These are phyloP conservation scores for Epicoccum sorghinum DNA, from an alignment of 2,329 filamentous ascomycete species.

Conservation along the genomic window DNA sequence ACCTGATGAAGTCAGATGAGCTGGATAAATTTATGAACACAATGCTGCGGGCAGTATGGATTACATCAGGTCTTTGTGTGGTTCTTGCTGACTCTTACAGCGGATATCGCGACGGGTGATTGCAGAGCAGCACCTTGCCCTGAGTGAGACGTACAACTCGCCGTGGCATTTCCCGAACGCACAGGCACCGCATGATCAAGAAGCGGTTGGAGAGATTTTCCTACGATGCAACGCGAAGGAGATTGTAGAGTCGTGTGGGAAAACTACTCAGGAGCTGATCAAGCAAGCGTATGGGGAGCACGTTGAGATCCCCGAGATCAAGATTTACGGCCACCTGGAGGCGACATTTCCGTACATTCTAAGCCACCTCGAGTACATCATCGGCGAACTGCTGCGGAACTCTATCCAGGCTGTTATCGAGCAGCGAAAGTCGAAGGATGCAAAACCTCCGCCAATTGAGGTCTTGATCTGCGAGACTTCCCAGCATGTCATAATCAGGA, in stretches of 20 bases:
- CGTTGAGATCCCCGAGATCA: slow-evolving; percentile 77
- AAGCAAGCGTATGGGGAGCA: slow-evolving; percentile 75
- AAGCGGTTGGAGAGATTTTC: slow-evolving; percentile 96
- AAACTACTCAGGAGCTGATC: slow-evolving; percentile 75
- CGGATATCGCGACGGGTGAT: slow-evolving; percentile 95
- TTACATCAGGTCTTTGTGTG: too few relatives aligned
- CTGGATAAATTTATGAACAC: slow-evolving; percentile 97
- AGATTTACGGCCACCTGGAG: slow-evolving; percentile 80
- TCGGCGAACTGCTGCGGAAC: slow-evolving; percentile 93
- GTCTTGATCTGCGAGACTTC: slow-evolving; percentile 92
- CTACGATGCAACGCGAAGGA: slow-evolving; percentile 90
- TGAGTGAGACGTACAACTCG: slow-evolving; percentile 92
- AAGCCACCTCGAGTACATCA: slow-evolving; percentile 94
- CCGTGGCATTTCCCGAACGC: slow-evolving; percentile 87
- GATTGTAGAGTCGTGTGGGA: slow-evolving; percentile 82
- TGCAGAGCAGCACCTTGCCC: slow-evolving; percentile 92
- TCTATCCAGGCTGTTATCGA: slow-evolving; percentile 93
- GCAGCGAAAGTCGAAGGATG: slow-evolving; percentile 58
- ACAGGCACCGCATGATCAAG: slow-evolving; percentile 66
- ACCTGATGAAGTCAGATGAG: slow-evolving; percentile 77
- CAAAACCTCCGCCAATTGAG: slow-evolving; percentile 80
- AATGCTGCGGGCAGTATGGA: slow-evolving; percentile 80
- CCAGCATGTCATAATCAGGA: slow-evolving; percentile 93
- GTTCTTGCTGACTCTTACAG: slow-evolving; percentile 52
- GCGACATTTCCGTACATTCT: slow-evolving; percentile 97